Evolutionary conservation across 805 yeast genomes (phyloP), one percentile per base, ranked within the genome.

Genomic region (Nakazawaea siamensis): DNA sequence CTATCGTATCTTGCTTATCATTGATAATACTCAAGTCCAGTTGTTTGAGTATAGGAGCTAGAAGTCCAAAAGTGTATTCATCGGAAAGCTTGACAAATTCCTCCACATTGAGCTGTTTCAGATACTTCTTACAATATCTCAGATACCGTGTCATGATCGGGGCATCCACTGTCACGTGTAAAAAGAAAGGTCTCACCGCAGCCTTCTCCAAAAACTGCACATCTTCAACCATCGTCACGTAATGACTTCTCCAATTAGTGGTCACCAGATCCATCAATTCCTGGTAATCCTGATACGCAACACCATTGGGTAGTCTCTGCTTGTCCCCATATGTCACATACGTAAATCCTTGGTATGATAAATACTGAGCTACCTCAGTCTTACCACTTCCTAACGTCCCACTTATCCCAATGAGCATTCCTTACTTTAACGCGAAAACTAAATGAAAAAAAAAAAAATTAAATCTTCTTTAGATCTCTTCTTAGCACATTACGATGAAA

Each of bases 101-200:
- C 17, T 42, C 44, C 5, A 31, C 9, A 5, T 37, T 26, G 17
- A 31, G 16, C 5, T 23, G 26, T 6, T 38, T 41, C 5, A 37
- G 38, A 12, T 44, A 37, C 16, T 39, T 37, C 16, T 38, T 37
- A 17, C 18, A 14, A 45, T 51, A 57, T 16, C 74, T 44, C 30
- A 55, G 45, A 41, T 51, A 60, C 32, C 94, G 64, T 24, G 70
- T 43, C 10, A 50, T 49, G 11, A 75, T 46, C 1, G 95, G 83
- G 0, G 95, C 85, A 47, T 84, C 94, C 2, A 85, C 62, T 5
- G 84, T 68, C 3, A 88, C 46, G 51, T 86, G 95, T 17, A 86
- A 66, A 50, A 87, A 86, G 51, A 84, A 88, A 0, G 97, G 96
- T 37, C 95, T 60, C 41, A 78, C 75, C 23, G 68, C 61, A 4